Evolutionary conservation across 139 green algal species (phyloP).

Genomic region (Protoeuglena noctilucae): DNA sequence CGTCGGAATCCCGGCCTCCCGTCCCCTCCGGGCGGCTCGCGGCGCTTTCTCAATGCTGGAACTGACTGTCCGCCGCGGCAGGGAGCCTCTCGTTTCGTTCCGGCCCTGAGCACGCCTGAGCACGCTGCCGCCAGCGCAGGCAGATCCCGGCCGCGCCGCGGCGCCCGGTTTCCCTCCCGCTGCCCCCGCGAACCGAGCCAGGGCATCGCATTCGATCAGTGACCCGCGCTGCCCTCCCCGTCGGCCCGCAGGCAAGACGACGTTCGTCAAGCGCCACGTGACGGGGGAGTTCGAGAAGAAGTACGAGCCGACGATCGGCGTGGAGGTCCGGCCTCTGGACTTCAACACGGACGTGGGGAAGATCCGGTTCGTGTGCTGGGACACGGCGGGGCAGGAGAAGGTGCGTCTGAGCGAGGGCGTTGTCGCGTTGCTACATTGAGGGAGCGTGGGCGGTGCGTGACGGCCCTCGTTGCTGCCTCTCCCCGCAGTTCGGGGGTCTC

Average conservation of each 20-base stretch:
- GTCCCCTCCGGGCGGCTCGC: too few relatives aligned
- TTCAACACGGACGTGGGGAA: constrained; percentile 96
- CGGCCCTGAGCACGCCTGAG: too few relatives aligned
- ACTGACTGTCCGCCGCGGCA: too few relatives aligned
- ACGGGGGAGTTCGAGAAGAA: constrained; percentile 99
- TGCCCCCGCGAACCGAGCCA: too few relatives aligned
- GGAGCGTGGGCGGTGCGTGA: neutral
- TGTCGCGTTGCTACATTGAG: neutral
- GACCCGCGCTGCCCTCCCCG: neutral
- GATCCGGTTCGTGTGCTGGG: constrained; percentile 98
- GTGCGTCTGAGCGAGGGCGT: too few relatives aligned
- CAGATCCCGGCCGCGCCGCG: too few relatives aligned
- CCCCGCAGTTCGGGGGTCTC: constrained; percentile 95
- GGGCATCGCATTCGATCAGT: neutral
- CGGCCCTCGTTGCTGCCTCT: too few relatives aligned
- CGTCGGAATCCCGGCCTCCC: too few relatives aligned
- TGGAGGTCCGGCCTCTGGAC: constrained; percentile 96
- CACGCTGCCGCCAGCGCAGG: too few relatives aligned
- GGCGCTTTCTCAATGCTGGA: too few relatives aligned
- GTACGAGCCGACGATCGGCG: constrained; percentile 97
- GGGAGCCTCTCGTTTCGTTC: too few relatives aligned
- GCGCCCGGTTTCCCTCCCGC: too few relatives aligned
- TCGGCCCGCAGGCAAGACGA: constrained; percentile 64
- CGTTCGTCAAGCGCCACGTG: constrained; percentile 96
- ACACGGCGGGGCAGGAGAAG: constrained; percentile 97